Conservation (phyloP, 2,329 filamentous ascomycete species). For the Colletotrichum sublineola region DNA sequence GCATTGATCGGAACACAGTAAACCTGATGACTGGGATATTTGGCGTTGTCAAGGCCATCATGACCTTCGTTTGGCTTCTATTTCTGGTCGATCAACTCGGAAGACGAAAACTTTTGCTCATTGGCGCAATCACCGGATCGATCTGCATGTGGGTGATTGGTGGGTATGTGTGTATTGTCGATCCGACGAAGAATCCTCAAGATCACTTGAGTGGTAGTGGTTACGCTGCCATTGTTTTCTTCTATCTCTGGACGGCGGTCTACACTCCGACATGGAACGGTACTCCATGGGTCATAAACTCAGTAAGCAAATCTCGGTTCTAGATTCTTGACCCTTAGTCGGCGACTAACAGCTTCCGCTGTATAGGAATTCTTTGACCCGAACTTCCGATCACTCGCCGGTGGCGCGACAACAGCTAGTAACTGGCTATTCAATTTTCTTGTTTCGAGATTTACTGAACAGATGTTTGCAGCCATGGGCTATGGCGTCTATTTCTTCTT, state of each 20-base stretch:
- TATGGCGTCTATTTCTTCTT: constrained; percentile 70
- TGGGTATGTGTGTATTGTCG: constrained; percentile 65
- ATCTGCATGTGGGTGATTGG: constrained; percentile 73
- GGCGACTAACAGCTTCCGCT: not conserved
- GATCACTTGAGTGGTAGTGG: constrained; percentile 58
- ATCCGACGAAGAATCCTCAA: constrained; percentile 49
- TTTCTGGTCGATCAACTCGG: constrained; percentile 70
- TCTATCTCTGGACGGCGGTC: constrained; percentile 70
- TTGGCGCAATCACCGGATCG: constrained; percentile 70
- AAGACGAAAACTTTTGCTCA: constrained; percentile 66
- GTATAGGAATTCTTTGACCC: constrained; percentile 69
- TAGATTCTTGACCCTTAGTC: too few species aligned
- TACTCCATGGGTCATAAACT: constrained; percentile 73
- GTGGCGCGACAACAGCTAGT: constrained; percentile 69
- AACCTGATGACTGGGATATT: constrained; percentile 75
- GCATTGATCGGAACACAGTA: constrained; percentile 32
- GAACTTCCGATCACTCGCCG: constrained; percentile 59
- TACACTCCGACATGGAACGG: constrained; percentile 73
- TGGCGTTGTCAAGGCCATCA: constrained; percentile 74
- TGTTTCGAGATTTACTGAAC: constrained; percentile 65
- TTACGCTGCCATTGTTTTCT: constrained; percentile 73
- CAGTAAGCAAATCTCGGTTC: not conserved
- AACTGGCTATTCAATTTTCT: constrained; percentile 72
- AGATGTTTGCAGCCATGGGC: constrained; percentile 60
- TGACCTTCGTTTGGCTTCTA: constrained; percentile 74